Conservation (phyloP, 192 early-diverging fungal genomes). For the Funneliformis geosporum region DNA sequence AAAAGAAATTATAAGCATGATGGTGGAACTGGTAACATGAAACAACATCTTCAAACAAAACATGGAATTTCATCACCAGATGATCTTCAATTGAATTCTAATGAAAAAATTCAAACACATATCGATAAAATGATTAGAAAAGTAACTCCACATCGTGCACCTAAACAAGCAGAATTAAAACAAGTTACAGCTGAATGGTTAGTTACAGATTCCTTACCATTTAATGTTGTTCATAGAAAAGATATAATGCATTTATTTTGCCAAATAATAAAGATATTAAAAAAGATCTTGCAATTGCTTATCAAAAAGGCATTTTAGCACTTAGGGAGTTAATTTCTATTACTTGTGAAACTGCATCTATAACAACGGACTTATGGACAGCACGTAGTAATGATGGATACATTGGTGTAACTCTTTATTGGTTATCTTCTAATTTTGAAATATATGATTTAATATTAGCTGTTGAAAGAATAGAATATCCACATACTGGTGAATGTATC, state of each 20-base stretch:
- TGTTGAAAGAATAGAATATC: conserved; percentile 17
- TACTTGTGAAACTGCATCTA: conserved; percentile 12
- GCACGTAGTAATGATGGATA: neutral
- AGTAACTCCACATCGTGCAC: neutral
- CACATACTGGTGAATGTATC: conserved; percentile 1
- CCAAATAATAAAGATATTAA: conserved; percentile 11
- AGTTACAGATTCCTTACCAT: conserved; percentile 3
- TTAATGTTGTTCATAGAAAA: neutral
- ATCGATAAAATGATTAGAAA: conserved; percentile 1
- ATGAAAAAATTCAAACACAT: neutral
- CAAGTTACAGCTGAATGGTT: neutral
- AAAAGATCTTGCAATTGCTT: neutral
- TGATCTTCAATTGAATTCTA: neutral
- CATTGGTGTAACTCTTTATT: conserved; percentile 23
- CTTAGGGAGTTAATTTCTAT: neutral
- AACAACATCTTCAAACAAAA: neutral
- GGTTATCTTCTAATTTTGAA: conserved; percentile 17
- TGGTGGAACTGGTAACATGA: conserved; percentile 8
- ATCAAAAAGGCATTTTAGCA: neutral
- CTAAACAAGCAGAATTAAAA: neutral
- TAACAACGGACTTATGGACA: conserved; percentile 16
- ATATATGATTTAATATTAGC: neutral
- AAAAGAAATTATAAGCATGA: conserved; percentile 2
- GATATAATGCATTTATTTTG: neutral
- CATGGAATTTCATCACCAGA: neutral